Conservation (phyloP, 2,329 filamentous ascomycete species). For the Pseudocercospora fijiensis region DNA sequence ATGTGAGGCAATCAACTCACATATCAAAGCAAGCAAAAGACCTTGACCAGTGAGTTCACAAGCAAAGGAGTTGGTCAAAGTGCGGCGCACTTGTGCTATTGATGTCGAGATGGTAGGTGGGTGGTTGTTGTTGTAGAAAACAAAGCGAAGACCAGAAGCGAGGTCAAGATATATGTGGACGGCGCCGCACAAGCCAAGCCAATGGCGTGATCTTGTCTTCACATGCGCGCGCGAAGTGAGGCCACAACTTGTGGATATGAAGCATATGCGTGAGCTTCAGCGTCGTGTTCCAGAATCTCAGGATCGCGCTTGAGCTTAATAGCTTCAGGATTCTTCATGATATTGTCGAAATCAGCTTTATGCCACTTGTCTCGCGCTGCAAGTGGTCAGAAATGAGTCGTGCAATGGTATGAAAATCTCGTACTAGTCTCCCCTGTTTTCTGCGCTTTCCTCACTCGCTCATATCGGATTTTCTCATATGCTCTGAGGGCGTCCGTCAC, state of each 20-base stretch:
- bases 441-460: conserved; percentile 27
- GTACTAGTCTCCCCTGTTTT: conserved; percentile 26
- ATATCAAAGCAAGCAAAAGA: too few species aligned
- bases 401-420: neutral
- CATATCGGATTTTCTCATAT: conserved; percentile 32
- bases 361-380: conserved; percentile 47
- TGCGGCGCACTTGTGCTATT: neutral
- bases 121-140: neutral
- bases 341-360: conserved; percentile 51
- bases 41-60: too few species aligned
- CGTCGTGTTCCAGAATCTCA: conserved; percentile 53
- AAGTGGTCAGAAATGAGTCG: neutral
- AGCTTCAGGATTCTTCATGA: conserved; percentile 48
- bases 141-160: neutral
- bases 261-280: conserved; percentile 49
- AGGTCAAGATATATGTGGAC: neutral
- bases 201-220: neutral
- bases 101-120: neutral
- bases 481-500: conserved; percentile 33
- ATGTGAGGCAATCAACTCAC: too few species aligned
- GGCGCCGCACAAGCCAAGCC: neutral
- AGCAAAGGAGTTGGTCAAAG: too few species aligned
- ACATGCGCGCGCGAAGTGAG: neutral
- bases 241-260: conserved; percentile 31
- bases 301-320: conserved; percentile 51